These are phyloP conservation scores for Geotrichum siamense DNA, from an alignment of 1,139 yeast genomes.

Conservation along the genomic window DNA sequence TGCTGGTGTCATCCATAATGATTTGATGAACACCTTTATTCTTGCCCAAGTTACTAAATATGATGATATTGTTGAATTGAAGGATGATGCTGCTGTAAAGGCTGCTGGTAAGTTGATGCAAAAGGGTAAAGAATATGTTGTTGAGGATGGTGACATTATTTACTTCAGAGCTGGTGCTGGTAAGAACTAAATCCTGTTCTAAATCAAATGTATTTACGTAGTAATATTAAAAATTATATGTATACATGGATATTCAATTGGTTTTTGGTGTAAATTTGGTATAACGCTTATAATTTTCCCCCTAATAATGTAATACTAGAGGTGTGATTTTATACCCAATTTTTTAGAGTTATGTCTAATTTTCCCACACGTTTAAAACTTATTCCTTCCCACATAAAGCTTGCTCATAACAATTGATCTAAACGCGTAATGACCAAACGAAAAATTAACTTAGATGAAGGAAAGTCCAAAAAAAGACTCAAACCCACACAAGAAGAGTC, in stretches of 20 bases:
- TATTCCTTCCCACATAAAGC: too few species aligned
- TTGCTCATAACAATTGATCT: too few species aligned
- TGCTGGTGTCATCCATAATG: slow-evolving; percentile 90
- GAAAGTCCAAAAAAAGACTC: not conserved
- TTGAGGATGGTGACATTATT: slow-evolving; percentile 84
- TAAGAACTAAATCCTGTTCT: slow-evolving; percentile 45
- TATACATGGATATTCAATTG: too few species aligned
- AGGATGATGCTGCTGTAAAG: slow-evolving; percentile 79
- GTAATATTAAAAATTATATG: too few species aligned
- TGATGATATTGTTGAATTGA: slow-evolving; percentile 71
- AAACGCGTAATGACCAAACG: not conserved
- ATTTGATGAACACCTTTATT: slow-evolving; percentile 74
- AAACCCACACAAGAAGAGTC: not conserved
- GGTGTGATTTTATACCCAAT: too few species aligned
- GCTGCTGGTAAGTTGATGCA: slow-evolving; percentile 88
- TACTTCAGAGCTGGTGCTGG: slow-evolving; percentile 97
- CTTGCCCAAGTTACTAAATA: slow-evolving; percentile 83
- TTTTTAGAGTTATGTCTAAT: too few species aligned
- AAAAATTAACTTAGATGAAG: not conserved
- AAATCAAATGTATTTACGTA: too few species aligned
- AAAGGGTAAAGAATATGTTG: slow-evolving; percentile 97
- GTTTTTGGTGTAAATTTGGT: too few species aligned
- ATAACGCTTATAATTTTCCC: too few species aligned
- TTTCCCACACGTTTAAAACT: too few species aligned
- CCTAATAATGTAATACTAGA: too few species aligned